Conservation (phyloP, 176 grass and related monocot species). For the Stipa capillata region DNA sequence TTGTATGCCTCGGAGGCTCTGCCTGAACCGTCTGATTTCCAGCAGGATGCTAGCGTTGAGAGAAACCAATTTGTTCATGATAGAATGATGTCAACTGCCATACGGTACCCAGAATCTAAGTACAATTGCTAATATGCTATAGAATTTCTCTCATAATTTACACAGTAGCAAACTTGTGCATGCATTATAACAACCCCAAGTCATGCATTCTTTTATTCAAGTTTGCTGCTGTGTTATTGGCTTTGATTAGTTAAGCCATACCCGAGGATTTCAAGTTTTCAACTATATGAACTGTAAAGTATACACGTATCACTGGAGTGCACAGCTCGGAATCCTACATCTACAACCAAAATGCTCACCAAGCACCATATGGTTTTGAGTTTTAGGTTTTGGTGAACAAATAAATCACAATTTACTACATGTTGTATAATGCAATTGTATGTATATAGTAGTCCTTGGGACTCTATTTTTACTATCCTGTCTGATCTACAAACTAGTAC, state of each 20-base stretch:
- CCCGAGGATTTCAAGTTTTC: not conserved
- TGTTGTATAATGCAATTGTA: not conserved
- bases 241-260: slow-evolving; percentile 2
- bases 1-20: not conserved
- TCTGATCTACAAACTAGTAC: not conserved
- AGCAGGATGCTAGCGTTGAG: not conserved
- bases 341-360: not conserved
- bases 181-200: not conserved
- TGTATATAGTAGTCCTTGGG: not conserved
- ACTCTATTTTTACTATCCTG: not conserved
- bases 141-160: not conserved
- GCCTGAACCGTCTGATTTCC: not conserved
- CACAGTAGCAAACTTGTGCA: not conserved
- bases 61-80: not conserved
- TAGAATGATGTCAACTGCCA: not conserved
- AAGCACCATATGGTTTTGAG: not conserved
- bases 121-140: not conserved
- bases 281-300: not conserved
- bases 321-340: not conserved
- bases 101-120: too few species aligned
- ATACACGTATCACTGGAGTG: not conserved
- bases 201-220: not conserved
- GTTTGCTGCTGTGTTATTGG: not conserved
- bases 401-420: not conserved
- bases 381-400: not conserved